phyloP scores from a whole-genome alignment of 148 eudicot genomes.

The Chenopodium formosanum region DNA sequence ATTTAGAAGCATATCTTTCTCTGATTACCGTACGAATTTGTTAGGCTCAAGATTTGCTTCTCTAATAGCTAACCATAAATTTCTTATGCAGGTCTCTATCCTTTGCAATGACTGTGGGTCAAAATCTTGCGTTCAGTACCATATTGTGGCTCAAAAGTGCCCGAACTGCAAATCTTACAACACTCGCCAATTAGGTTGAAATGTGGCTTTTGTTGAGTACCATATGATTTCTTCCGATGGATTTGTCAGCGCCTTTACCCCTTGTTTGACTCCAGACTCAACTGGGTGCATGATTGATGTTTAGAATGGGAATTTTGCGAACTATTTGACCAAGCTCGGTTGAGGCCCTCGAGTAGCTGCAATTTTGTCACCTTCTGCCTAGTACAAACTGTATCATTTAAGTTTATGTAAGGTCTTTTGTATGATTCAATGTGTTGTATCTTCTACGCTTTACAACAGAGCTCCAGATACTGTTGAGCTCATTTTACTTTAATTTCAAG shows the following conservation, averaged over 20 bases:
- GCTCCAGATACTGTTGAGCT: not conserved
- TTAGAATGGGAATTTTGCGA: not conserved
- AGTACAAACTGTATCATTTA: not conserved
- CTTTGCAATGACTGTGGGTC: constrained; percentile 85
- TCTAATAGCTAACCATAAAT: not conserved
- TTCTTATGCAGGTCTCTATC: constrained; percentile 58
- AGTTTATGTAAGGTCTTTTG: not conserved
- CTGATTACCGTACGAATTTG: not conserved
- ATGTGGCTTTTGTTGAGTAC: not conserved
- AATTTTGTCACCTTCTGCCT: not conserved
- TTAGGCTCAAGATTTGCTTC: not conserved
- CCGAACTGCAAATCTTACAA: constrained; percentile 81
- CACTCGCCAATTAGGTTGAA: constrained; percentile 65
- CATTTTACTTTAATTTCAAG: no score
- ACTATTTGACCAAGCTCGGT: not conserved
- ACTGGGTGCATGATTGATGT: not conserved
- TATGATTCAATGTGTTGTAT: no score
- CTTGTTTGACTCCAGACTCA: not conserved
- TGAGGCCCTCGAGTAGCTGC: not conserved
- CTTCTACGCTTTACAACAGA: not conserved
- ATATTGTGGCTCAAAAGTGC: constrained; percentile 77
- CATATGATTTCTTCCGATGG: not conserved
- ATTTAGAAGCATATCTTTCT: not conserved
- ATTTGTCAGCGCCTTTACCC: not conserved
- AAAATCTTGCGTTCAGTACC: constrained; percentile 64